Percentiles rank a stretch among this genome's conserved stretches.
Evolutionary conservation across 768 basidiomycete genomes (phyloP).

Genomic region (Solioccasus polychromus): DNA sequence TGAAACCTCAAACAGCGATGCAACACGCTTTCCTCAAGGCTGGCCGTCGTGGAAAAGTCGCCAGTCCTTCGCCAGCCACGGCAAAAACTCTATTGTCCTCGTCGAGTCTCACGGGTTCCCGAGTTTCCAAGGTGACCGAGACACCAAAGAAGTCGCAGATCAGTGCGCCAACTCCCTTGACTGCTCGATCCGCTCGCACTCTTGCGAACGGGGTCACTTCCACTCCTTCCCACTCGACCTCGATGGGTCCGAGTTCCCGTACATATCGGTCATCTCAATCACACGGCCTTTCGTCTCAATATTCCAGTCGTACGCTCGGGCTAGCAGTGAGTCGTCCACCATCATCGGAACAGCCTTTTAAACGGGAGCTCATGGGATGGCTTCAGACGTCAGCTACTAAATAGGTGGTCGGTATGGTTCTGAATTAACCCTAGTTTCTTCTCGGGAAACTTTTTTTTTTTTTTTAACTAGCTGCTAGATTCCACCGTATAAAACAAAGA

Average conservation of each 20-base stretch:
- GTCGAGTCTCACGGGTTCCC: conserved; percentile 47
- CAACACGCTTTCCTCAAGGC: conserved; percentile 86
- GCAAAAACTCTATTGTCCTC: conserved; percentile 59
- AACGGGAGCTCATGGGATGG: conserved; percentile 36
- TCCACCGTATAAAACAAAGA: conserved; percentile 27
- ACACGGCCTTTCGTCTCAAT: conserved; percentile 69
- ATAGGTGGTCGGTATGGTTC: conserved; percentile 15
- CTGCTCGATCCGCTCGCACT: conserved; percentile 69
- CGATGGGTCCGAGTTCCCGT: conserved; percentile 57
- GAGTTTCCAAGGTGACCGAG: conserved; percentile 54
- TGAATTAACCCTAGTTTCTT: conserved; percentile 10
- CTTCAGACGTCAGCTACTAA: conserved; percentile 37
- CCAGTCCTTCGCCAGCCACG: conserved; percentile 41
- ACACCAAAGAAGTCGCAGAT: conserved; percentile 91
- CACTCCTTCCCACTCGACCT: conserved; percentile 59
- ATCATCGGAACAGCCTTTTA: conserved; percentile 34
- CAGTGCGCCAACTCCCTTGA: conserved; percentile 83
- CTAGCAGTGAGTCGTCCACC: conserved; percentile 55
- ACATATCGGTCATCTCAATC: conserved; percentile 68
- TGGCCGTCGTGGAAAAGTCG: conserved; percentile 52
- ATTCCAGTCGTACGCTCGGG: conserved; percentile 73
- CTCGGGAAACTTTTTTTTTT: conserved; percentile 20
- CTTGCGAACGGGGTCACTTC: conserved; percentile 47
- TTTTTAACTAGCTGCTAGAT: conserved; percentile 31
- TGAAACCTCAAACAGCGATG: conserved; percentile 91